Evolutionary conservation across 768 basidiomycete species (phyloP).

Genomic region (Inosperma sp.): DNA sequence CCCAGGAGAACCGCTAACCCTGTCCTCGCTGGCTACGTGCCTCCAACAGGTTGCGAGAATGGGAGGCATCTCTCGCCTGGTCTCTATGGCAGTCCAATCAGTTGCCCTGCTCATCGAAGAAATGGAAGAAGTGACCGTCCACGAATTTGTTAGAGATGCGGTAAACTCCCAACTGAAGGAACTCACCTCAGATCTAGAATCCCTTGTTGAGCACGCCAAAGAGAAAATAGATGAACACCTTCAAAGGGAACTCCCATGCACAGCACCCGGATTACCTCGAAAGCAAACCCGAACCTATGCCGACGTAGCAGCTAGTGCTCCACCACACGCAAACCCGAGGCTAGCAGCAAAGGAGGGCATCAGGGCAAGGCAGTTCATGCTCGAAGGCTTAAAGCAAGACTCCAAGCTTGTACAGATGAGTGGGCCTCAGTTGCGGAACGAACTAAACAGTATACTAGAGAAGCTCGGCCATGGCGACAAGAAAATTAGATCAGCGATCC

Average conservation of each 20-base stretch:
- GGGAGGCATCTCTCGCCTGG: neutral
- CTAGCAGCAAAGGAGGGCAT: neutral
- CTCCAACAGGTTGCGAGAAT: slow-evolving; percentile 1
- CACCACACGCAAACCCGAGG: neutral
- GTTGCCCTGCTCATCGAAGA: neutral
- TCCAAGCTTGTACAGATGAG: neutral
- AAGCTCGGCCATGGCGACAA: neutral
- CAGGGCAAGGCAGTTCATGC: neutral
- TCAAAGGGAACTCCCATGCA: neutral
- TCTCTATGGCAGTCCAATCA: neutral
- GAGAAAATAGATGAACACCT: neutral
- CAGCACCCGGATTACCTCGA: neutral
- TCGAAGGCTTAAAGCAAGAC: neutral
- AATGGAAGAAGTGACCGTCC: neutral
- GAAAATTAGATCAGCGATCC: neutral
- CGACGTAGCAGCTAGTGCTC: neutral
- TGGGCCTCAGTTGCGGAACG: neutral
- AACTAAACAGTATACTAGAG: neutral
- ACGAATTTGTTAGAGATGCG: neutral
- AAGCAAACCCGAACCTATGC: no score
- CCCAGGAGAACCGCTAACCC: neutral
- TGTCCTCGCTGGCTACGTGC: neutral
- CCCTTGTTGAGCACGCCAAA: neutral
- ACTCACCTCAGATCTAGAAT: neutral
- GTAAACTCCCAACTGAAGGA: neutral